Percentiles rank a stretch among this genome's conserved stretches.
These are phyloP conservation scores for Dendrobium officinale DNA, from an alignment of 106 monocot species.

Conservation along the genomic window DNA sequence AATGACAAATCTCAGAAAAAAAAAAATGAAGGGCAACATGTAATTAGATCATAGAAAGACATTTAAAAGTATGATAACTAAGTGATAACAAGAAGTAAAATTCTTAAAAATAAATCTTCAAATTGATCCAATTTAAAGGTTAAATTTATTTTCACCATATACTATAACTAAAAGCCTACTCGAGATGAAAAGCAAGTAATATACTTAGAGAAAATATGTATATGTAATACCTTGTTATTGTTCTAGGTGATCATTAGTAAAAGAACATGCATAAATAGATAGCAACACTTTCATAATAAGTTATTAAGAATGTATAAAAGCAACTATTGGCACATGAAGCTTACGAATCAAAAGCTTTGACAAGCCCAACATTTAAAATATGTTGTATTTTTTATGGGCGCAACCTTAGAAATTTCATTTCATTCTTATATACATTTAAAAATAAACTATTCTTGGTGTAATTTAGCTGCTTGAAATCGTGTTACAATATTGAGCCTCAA, in stretches of 20 bases:
- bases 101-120: background rate
- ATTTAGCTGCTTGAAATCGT: constrained; percentile 42
- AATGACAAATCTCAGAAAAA: background rate
- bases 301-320: background rate
- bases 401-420: too few relatives aligned
- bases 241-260: background rate
- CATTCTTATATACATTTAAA: too few relatives aligned
- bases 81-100: background rate
- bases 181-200: background rate
- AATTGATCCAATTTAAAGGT: background rate
- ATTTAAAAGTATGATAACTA: background rate
- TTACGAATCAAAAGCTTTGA: background rate
- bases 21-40: background rate
- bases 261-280: background rate
- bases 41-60: background rate
- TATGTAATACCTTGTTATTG: background rate
- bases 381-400: too few relatives aligned
- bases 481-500: constrained; percentile 39
- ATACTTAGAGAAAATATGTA: background rate
- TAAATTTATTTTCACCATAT: background rate
- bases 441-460: background rate
- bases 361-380: background rate
- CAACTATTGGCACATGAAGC: background rate
- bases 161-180: background rate
- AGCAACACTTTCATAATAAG: background rate